Percentiles rank a stretch among this genome's conserved stretches.
These are phyloP conservation scores for Hypoxylon sp. DNA, from an alignment of 2,329 filamentous ascomycete genomes.

Conservation along the genomic window DNA sequence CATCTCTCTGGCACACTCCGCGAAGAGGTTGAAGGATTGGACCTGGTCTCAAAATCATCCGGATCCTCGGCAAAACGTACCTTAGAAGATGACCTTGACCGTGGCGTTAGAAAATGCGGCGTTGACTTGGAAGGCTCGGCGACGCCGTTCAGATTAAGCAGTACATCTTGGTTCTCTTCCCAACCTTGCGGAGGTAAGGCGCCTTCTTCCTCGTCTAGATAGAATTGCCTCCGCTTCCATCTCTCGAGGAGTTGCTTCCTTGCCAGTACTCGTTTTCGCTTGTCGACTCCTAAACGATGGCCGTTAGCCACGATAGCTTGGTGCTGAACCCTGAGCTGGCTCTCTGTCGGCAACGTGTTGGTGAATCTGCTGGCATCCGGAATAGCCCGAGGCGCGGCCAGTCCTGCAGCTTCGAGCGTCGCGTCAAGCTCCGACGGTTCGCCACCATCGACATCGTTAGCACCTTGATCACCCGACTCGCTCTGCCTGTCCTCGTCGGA, in stretches of 20 bases:
- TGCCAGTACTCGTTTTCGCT: conserved; percentile 53
- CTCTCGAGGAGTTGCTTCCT: conserved; percentile 69
- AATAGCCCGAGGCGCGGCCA: conserved; percentile 14
- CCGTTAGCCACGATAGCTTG: conserved; percentile 47
- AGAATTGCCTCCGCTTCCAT: conserved; percentile 81
- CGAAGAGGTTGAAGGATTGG: conserved; percentile 77
- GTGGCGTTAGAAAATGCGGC: conserved; percentile 53
- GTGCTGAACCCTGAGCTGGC: conserved; percentile 51
- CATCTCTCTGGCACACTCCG: conserved; percentile 76
- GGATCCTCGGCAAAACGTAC: conserved; percentile 78
- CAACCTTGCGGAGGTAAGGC: conserved; percentile 70
- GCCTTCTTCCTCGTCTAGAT: conserved; percentile 86
- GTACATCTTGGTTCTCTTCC: conserved; percentile 65
- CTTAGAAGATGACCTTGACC: conserved; percentile 79
- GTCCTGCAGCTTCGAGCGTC: conserved; percentile 8
- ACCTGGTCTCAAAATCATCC: conserved; percentile 73
- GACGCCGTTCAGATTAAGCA: conserved; percentile 50
- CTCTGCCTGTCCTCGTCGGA: conserved; percentile 43
- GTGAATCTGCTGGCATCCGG: conserved; percentile 44
- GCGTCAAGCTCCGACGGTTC: conserved; percentile 19
- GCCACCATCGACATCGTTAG: conserved; percentile 29
- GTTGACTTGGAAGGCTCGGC: conserved; percentile 55
- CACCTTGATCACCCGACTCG: conserved; percentile 32
- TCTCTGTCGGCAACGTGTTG: conserved; percentile 50
- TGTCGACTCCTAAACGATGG: conserved; percentile 48